phyloP scores from a whole-genome alignment of 139 green algal genomes.

The Mesotaenium endlicherianum region DNA sequence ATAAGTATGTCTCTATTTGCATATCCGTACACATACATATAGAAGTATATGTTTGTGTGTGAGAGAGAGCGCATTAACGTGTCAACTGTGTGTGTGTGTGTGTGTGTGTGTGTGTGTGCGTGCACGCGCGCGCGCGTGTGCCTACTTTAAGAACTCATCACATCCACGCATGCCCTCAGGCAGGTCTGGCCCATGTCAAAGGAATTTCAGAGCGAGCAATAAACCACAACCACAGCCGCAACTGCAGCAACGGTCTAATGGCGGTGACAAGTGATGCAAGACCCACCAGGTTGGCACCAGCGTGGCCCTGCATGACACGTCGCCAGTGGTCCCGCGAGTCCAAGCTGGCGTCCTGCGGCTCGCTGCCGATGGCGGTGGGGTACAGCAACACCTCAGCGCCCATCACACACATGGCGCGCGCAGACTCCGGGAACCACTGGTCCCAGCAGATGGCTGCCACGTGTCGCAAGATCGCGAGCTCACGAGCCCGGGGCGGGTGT shows the following conservation, averaged over 20 bases:
- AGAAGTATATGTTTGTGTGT: too few relatives aligned
- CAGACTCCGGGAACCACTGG: constrained; percentile 56
- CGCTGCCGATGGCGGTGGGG: constrained; percentile 54
- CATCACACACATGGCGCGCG: constrained; percentile 41
- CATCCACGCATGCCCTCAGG: background rate
- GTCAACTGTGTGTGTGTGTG: constrained; percentile 6
- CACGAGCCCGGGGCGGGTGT: background rate
- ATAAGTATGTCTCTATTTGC: too few relatives aligned
- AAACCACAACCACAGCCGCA: background rate
- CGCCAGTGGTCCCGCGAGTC: constrained; percentile 47
- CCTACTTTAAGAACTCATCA: background rate
- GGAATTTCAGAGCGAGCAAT: background rate
- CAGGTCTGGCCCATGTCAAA: background rate
- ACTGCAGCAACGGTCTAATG: background rate
- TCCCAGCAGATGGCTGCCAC: constrained; percentile 56
- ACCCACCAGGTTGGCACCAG: constrained; percentile 48
- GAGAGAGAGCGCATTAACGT: too few relatives aligned
- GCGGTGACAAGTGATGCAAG: background rate
- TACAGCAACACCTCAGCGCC: constrained; percentile 56
- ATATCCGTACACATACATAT: too few relatives aligned
- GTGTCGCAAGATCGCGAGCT: background rate
- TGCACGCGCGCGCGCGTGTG: background rate
- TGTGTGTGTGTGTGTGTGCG: background rate
- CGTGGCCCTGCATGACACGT: constrained; percentile 53
- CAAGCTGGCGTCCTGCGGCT: constrained; percentile 51